Base-by-base conservation (phyloP, 176 grass and related monocot genomes). In the Rhynchospora pubera region DNA sequence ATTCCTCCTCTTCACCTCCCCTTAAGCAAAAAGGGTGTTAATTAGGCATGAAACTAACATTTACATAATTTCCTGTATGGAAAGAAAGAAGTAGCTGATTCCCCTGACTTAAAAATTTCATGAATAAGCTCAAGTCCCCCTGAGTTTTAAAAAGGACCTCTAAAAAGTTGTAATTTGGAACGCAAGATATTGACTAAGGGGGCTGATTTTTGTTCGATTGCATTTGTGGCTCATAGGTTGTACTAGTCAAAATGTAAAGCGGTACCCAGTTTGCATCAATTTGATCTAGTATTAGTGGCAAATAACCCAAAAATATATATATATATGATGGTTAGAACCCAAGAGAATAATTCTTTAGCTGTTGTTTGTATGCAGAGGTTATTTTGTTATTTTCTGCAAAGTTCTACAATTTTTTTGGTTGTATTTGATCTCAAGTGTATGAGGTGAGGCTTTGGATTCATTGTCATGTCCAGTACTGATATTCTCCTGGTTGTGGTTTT, bases 31-130 rank as follows among this genome's bases (percentile, higher is more conserved):
- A 39, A 39, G 34, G 34, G 34, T 39, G 34, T 39, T 10, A 39
- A 53, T 67, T 83, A 42, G 15, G 43, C 34, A 70, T 62, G 71
- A 28, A 71, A 71, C 11, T 87, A 62, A 50, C 79, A 89, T 80
- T 30, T 57, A 34, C 85, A 79, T 26, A 16, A 16, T 57, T 55
- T 64, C 19, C 57, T 71, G 28, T 8, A 83, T 34, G 66, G 16
- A 77, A 77, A 48, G 74, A 53, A 87, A 50, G 63, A 24, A 70
- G 53, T 34, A 57, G 43, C 21, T 56, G 9, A n/a, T 19, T 19
- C 18, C 56, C 32, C 30, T 56, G 9, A 80, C 2, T 24, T 21
- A 53, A 18, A 12, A 83, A 32, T 77, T 65, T 59, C 34, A 39
- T 28, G 4, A 39, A 4, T 39, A 39, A 39, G 34, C 34, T 39